phyloP scores from a whole-genome alignment of 495 filamentous ascomycete genomes.

The Penicillium samsonianum region DNA sequence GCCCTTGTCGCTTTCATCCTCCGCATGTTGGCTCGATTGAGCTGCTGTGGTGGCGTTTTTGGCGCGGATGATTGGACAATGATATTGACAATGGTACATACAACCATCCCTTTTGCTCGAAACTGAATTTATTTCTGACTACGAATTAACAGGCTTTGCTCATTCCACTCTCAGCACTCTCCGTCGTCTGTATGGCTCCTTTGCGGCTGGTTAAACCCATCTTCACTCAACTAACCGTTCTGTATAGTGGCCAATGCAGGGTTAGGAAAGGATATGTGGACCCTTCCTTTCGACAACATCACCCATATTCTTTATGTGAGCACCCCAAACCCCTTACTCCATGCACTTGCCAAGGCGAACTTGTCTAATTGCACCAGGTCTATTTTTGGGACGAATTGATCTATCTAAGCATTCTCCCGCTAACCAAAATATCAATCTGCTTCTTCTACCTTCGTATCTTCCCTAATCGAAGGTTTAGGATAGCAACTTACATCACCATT shows the following conservation, averaged over 20 bases:
- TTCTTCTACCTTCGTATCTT: constrained; percentile 48
- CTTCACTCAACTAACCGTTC: not conserved
- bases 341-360: not conserved
- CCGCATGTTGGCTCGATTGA: constrained; percentile 30
- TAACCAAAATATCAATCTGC: constrained; percentile 43
- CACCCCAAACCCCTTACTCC: not conserved
- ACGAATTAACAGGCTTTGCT: constrained; percentile 18
- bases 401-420: constrained; percentile 36
- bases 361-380: constrained; percentile 16
- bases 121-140: not conserved
- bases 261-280: constrained; percentile 50
- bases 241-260: constrained; percentile 40
- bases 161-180: constrained; percentile 29
- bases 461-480: constrained; percentile 34
- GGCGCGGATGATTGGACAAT: constrained; percentile 38
- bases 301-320: constrained; percentile 40
- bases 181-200: constrained; percentile 26
- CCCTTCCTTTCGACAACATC: constrained; percentile 47
- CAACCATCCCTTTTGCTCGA: not conserved
- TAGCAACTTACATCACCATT: constrained; percentile 34
- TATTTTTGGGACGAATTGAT: constrained; percentile 37
- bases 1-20: constrained; percentile 32
- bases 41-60: constrained; percentile 28
- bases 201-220: not conserved
- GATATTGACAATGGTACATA: constrained; percentile 31